phyloP scores from a whole-genome alignment of 2,329 filamentous ascomycete species.

The Cladosporium velox region DNA sequence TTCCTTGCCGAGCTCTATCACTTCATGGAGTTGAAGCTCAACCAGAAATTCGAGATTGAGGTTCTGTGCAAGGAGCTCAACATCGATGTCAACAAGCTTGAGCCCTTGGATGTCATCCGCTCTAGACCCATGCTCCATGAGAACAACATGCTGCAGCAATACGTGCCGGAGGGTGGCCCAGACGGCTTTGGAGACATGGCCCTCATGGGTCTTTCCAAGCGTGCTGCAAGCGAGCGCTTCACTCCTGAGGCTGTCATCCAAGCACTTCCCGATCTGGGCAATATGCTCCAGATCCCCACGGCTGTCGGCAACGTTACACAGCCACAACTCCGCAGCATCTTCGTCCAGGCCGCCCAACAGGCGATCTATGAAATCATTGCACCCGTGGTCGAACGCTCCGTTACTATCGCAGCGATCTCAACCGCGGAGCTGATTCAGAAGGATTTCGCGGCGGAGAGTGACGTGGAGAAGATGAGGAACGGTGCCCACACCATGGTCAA shows the following conservation, averaged over 20 bases:
- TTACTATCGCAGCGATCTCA: constrained; percentile 96
- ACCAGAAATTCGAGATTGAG: constrained; percentile 98
- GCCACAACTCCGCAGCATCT: constrained; percentile 68
- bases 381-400: constrained; percentile 93
- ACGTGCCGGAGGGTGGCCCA: constrained; percentile 51
- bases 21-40: constrained; percentile 88
- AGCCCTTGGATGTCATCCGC: constrained; percentile 82
- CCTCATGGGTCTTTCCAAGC: constrained; percentile 68
- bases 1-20: constrained; percentile 92
- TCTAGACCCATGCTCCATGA: constrained; percentile 58
- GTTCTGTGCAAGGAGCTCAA: constrained; percentile 91
- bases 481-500: constrained; percentile 94
- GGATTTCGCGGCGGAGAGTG: constrained; percentile 90
- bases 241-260: constrained; percentile 76
- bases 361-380: constrained; percentile 96
- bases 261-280: constrained; percentile 79
- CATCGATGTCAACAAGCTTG: constrained; percentile 88
- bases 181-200: constrained; percentile 79
- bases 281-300: constrained; percentile 75
- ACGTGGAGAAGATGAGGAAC: constrained; percentile 81
- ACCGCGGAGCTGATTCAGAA: constrained; percentile 95
- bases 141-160: constrained; percentile 39
- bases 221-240: constrained; percentile 67
- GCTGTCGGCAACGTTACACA: constrained; percentile 74
- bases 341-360: constrained; percentile 80